Base-by-base conservation (phyloP, 139 green algal genomes). In the Zygnema cylindricum region DNA sequence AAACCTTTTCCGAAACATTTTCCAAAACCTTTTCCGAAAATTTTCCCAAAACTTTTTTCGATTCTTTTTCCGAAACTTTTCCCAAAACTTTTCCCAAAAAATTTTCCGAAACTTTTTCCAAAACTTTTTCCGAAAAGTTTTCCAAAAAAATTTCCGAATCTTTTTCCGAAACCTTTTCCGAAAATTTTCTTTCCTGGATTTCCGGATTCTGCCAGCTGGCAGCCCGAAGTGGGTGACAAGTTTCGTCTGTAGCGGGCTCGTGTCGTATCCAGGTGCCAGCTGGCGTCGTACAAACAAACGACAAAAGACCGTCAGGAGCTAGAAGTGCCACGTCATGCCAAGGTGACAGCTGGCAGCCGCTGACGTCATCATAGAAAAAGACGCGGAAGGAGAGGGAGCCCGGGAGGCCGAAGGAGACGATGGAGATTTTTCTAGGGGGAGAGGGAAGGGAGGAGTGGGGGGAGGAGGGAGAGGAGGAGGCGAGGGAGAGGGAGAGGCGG, bases 331-430 rank as follows among this genome's bases (percentile, higher is more conserved):
- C 16, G 49, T 63, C 49, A 16, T 63, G 7, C 7, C 7, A 16
- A 63, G 32, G 76, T 49, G 76, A 83, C 49, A 83, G 7, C 33
- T 33, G 76, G 76, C 43, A 83, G 49, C 1, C 41, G 33, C n/a
- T 41, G 76, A n/a, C 32, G 1, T 55, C 0, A n/a, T 33, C 76
- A 35, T 33, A 83, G 71, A 69, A 0, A 0, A 71, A 83, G n/a
- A 83, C n/a, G 76, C 30, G 76, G 41, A 0, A 35, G 49, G 76
- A 0, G 0, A 55, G 32, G 1, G 32, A 35, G n/a, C 41, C 76
- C 33, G 76, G 49, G 35, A 21, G 32, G 43, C 41, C 41, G 76
- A 83, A 54, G n/a, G 76, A 83, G 76, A n/a, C 30, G 76, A 35
- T 32, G n/a, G 32, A 75, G 11, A 55, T 0, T 32, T 32, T 75